A percentile compares a stretch with the other conserved stretches of the same genome.
Evolutionary conservation across 1,284 basidiomycete genomes (phyloP).

Genomic region (Irpex sp.): DNA sequence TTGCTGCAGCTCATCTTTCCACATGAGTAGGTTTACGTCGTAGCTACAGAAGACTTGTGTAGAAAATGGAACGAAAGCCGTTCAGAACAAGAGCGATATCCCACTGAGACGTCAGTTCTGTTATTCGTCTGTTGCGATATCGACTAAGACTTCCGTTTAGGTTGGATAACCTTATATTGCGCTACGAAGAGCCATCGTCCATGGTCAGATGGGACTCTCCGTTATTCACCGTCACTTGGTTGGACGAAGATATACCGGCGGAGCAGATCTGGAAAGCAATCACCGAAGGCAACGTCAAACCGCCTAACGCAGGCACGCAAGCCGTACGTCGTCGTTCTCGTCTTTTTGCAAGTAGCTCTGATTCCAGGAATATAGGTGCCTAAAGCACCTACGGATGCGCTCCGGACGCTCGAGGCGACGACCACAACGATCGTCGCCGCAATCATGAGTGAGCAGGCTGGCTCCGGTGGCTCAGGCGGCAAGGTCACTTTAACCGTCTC

Average conservation of each 20-base stretch:
- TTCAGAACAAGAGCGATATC: slow-evolving; percentile 48
- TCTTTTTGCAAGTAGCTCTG: not conserved
- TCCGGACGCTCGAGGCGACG: slow-evolving; percentile 73
- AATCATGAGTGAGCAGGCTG: slow-evolving; percentile 56
- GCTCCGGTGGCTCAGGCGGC: slow-evolving; percentile 43
- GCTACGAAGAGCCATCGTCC: slow-evolving; percentile 94
- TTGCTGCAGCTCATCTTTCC: slow-evolving; percentile 3
- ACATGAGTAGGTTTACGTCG: slow-evolving; percentile 60
- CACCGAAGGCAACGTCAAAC: slow-evolving; percentile 75
- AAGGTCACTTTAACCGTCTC: slow-evolving; percentile 45
- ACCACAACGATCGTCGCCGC: slow-evolving; percentile 62
- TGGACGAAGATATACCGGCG: slow-evolving; percentile 63
- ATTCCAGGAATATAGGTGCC: slow-evolving; percentile 41
- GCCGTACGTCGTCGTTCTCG: slow-evolving; percentile 46
- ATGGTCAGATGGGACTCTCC: slow-evolving; percentile 98
- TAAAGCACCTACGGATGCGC: slow-evolving; percentile 77
- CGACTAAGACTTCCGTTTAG: slow-evolving; percentile 33
- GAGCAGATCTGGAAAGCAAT: slow-evolving; percentile 80
- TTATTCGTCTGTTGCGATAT: not conserved
- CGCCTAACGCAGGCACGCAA: slow-evolving; percentile 83
- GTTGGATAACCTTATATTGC: slow-evolving; percentile 82
- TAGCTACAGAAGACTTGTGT: slow-evolving; percentile 76
- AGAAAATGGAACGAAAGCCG: slow-evolving; percentile 68
- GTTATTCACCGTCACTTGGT: slow-evolving; percentile 79
- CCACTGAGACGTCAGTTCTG: slow-evolving; percentile 58